Conservation (phyloP, 306 rosid genomes). For the Prinsepia uniflora region DNA sequence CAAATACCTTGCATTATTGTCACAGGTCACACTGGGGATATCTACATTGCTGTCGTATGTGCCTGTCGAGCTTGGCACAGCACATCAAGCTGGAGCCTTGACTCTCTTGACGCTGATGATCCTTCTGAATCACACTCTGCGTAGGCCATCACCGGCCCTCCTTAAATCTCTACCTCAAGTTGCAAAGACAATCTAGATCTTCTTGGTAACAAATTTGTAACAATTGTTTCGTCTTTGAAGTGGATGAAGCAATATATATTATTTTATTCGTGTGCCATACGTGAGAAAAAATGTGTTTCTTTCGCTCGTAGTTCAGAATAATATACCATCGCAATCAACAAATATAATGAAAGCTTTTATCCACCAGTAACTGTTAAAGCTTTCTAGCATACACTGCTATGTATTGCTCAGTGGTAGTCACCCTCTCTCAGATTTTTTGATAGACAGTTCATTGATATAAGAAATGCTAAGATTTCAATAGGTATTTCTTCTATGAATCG, state of each 20-base stretch:
- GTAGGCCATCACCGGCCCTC: slow-evolving; percentile 59
- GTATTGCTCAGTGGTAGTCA: too few species aligned
- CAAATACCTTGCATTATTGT: background rate
- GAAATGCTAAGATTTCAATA: too few species aligned
- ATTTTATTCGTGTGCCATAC: background rate
- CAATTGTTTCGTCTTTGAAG: background rate
- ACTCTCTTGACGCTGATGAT: slow-evolving; percentile 64
- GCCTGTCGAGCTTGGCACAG: slow-evolving; percentile 76
- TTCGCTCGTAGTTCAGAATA: too few species aligned
- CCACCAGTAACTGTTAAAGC: too few species aligned
- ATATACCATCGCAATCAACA: too few species aligned
- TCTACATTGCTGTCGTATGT: slow-evolving; percentile 76
- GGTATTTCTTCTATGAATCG: too few species aligned
- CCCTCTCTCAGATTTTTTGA: too few species aligned
- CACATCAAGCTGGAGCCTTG: slow-evolving; percentile 92
- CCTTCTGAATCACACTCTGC: slow-evolving; percentile 66
- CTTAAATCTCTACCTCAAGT: slow-evolving; percentile 72
- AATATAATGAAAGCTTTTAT: too few species aligned
- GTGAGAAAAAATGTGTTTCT: background rate
- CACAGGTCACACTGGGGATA: slow-evolving; percentile 28
- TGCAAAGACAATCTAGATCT: slow-evolving; percentile 40
- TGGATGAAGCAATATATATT: background rate
- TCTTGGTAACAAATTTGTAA: too few species aligned
- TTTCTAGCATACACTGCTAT: too few species aligned
- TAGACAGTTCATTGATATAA: too few species aligned